These are phyloP conservation scores for Cytospora leucostoma DNA, from an alignment of 2,329 filamentous ascomycete genomes.

Conservation along the genomic window DNA sequence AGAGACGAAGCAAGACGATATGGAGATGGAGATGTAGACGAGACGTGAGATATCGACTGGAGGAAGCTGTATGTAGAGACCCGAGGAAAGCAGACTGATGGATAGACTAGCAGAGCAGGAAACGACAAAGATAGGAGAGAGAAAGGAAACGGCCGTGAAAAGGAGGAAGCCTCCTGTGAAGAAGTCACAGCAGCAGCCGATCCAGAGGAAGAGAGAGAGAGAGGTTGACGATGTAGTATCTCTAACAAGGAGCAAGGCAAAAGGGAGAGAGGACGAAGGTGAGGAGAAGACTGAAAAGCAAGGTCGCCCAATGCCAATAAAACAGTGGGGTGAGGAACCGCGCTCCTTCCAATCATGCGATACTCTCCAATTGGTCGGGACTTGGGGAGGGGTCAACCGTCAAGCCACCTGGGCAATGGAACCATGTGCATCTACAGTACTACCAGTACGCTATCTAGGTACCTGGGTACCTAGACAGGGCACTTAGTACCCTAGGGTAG, in stretches of 20 bases:
- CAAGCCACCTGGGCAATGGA: slow-evolving; percentile 10
- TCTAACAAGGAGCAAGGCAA: slow-evolving; percentile 30
- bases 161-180: slow-evolving; percentile 42
- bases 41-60: slow-evolving; percentile 27
- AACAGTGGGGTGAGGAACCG: slow-evolving; percentile 15
- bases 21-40: slow-evolving; percentile 31
- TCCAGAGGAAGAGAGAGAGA: slow-evolving; percentile 31
- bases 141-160: slow-evolving; percentile 45
- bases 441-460: background rate
- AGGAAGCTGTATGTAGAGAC: slow-evolving; percentile 13
- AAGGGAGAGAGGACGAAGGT: slow-evolving; percentile 28
- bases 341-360: slow-evolving; percentile 21
- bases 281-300: slow-evolving; percentile 23
- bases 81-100: slow-evolving; percentile 31
- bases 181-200: slow-evolving; percentile 43
- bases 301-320: slow-evolving; percentile 21
- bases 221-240: slow-evolving; percentile 40
- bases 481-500: background rate
- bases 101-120: slow-evolving; percentile 33
- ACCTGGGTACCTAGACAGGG: background rate
- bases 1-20: slow-evolving; percentile 28
- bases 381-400: slow-evolving; percentile 17
- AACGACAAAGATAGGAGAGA: slow-evolving; percentile 39
- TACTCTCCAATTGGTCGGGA: slow-evolving; percentile 11
- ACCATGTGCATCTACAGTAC: background rate